Evolutionary conservation across 1,284 basidiomycete species (phyloP), one percentile per base, ranked within the genome.

Genomic region (Golubevia sp.): DNA sequence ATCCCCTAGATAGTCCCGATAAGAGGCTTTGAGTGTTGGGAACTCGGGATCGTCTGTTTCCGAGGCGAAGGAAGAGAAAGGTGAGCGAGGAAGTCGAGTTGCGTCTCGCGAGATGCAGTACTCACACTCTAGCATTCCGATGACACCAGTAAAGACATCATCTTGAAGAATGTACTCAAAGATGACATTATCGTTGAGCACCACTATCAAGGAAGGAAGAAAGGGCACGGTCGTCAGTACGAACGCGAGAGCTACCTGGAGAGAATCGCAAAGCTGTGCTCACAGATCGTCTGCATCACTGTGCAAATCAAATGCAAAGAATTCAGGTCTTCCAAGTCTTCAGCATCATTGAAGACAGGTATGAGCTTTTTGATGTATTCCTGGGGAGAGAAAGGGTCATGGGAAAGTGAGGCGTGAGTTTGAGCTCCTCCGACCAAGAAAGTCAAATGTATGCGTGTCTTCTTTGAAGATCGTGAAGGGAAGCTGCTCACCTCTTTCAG

Each of bases 71-170:
- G n/a, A n/a, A n/a, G n/a, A n/a, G n/a, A n/a, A n/a, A n/a, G n/a
- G n/a, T n/a, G n/a, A n/a, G n/a, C n/a, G n/a, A n/a, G n/a, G n/a
- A n/a, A n/a, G n/a, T n/a, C n/a, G n/a, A n/a, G n/a, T n/a, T n/a
- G n/a, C n/a, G n/a, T n/a, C n/a, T n/a, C n/a, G n/a, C n/a, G n/a
- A n/a, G n/a, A n/a, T n/a, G n/a, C n/a, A 56, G 61, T 53, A 87
- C 92, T 67, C 76, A 95, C 94, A 99, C 87, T 99, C 96, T 68
- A 99, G 89, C 88, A 99, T 97, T 61, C 95, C 94, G 26, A 96
- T 89, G 30, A 97, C 92, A 59, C 92, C 93, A 71, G 92, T 88
- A 85, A 97, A 98, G 62, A 95, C 86, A 53, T 96, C 92, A 77
- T 99, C 96, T 66, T 93, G 91, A 48, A 99, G 87, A 70, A 99